Evolutionary conservation across 768 basidiomycete genomes (phyloP), one percentile per base, ranked within the genome.

Genomic region (Multifurca ochricompacta): DNA sequence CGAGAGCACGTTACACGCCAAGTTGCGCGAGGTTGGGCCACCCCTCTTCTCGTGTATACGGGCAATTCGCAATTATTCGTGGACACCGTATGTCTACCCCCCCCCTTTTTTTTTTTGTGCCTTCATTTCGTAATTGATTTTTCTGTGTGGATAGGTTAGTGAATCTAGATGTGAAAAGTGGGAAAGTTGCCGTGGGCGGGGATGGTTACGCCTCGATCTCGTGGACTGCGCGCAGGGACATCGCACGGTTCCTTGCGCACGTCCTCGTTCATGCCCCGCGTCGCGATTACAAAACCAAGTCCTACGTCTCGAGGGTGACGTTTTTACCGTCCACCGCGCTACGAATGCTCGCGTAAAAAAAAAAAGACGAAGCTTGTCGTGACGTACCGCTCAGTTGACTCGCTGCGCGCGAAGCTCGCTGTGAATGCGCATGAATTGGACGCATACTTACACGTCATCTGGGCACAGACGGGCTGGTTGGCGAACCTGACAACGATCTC

Each of bases 171-270:
- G 34, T 61, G 28, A 39, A 25, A 19, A 46, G 50, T 25, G 57
- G 60, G 11, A 62, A 59, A 37, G 51, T 61, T 9, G 39, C 54
- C 4, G 21, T 61, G 9, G 47, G 56, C 6, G 62, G 59, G 2
- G 48, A 58, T 19, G 63, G 63, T 3, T 56, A 61, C 25, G 31
- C 57, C 2, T 51, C 35, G 8, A 36, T 59, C 25, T 56, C 62
- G 11, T 64, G 47, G 40, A 64, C 63, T n/a, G 21, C 52, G 34
- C 53, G 62, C 23, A 31, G 10, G 21, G 62, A 64, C 13, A 35
- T 59, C n/a, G 59, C 57, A 8, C 53, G 59, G 27, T 64, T 55
- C 56, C 48, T 64, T 8, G 59, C 42, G 8, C 40, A 64, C 44
- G 59, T 59, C 14, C 49, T 62, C 14, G 56, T 60, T n/a, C 25